Base-by-base conservation (phyloP, 768 basidiomycete genomes). In the Agaricus subrufescens region DNA sequence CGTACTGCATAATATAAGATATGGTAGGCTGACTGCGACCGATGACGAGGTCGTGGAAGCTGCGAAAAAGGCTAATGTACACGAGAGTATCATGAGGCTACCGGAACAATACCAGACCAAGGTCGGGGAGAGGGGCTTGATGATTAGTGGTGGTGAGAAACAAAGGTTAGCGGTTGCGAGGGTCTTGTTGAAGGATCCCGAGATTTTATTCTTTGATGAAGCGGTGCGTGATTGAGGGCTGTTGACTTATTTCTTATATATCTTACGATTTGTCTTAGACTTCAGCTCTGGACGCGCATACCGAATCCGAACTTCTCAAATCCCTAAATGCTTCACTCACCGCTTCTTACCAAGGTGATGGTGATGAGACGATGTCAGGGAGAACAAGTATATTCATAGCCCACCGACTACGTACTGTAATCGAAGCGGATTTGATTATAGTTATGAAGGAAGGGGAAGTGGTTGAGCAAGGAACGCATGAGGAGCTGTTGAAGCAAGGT, bases 81-180 rank as follows among this genome's bases (percentile, higher is more conserved):
- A 94, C 62, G 74, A 87, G 12, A 85, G 91, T 2, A 82, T 99
- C 54, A 73, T 80, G 73, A 76, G 81, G 37, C 72, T 99, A 34
- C 94, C 95, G 0, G 91, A 94, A 4, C 86, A 87, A 55, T 99
- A 97, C 68, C 64, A 72, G 40, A 98, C 97, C 2, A 88, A 88
- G 64, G 97, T 99, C 25, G 97, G 97, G 1, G 97, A 99, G 72
- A 75, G 97, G 40, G 97, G 97, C 4, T 69, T 98, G 66, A 99
- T 99, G 97, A 92, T 99, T 47, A 95, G 92, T 38, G 97, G 97
- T 0, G 97, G 97, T 1, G 97, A 99, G 79, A 99, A 99, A 71
- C 97, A 99, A 75, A 73, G 97, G 50, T 71, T 99, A 62, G 97
- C 97, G 2, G 91, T 99, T 15, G 97, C 97, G 25, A 76, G 97